These are phyloP conservation scores for Penicillium canescens DNA, from an alignment of 495 filamentous ascomycete species.

Conservation along the genomic window DNA sequence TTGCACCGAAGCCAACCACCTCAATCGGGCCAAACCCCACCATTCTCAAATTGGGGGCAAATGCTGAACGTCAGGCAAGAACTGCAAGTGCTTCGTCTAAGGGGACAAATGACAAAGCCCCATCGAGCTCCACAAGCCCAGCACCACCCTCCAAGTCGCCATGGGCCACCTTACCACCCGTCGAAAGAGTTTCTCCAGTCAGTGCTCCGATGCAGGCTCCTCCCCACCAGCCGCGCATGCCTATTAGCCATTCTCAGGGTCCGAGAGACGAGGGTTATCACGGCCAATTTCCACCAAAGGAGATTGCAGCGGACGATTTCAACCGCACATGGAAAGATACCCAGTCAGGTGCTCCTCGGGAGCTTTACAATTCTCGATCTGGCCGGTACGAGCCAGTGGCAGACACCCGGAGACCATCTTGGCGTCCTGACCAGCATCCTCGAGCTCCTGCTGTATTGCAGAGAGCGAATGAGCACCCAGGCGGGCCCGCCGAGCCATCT, in stretches of 20 bases:
- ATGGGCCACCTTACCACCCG: constrained; percentile 83
- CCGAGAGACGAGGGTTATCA: constrained; percentile 25
- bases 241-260: constrained; percentile 30
- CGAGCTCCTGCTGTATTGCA: constrained; percentile 82
- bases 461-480: constrained; percentile 58
- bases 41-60: constrained; percentile 53
- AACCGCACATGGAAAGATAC: constrained; percentile 81
- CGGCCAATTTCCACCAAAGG: constrained; percentile 58
- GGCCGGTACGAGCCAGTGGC: constrained; percentile 90
- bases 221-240: constrained; percentile 23
- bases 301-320: constrained; percentile 94
- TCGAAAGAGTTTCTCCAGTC: constrained; percentile 77
- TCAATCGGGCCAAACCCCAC: constrained; percentile 55
- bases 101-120: constrained; percentile 71
- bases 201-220: constrained; percentile 43
- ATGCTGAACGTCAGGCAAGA: constrained; percentile 52
- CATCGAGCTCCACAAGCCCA: constrained; percentile 76
- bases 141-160: constrained; percentile 82
- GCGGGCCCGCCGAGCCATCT: constrained; percentile 84
- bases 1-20: constrained; percentile 45
- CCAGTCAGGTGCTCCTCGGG: constrained; percentile 61
- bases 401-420: constrained; percentile 68
- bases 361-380: constrained; percentile 92
- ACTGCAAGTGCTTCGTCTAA: constrained; percentile 60
- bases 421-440: constrained; percentile 63